Base-by-base conservation (phyloP, 345 rosid species). In the Clarkia xantiana region DNA sequence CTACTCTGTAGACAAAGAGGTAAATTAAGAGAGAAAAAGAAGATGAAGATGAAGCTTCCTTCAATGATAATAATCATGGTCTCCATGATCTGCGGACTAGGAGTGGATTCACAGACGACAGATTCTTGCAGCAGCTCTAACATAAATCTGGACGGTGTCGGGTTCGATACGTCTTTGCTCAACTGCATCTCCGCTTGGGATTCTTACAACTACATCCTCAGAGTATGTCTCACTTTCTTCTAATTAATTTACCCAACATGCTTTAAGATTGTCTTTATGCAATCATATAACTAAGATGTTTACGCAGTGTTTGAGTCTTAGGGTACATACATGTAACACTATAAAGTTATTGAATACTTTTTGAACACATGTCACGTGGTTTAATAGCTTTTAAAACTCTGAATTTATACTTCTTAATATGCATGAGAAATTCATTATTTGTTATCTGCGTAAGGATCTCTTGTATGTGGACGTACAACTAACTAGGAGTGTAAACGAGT, bases 61-160 rank as follows among this genome's bases (percentile, higher is more conserved):
- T 57, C 51, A 16, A 18, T 54, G 5, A 29, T 44, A 29, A 45
- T 66, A 18, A 9, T 62, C 55, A 44, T 67, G 57, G 17, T 63
- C 58, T 34, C 43, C 47, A 43, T 56, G 42, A 41, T 66, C 17
- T 40, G 49, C 29, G 54, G 11, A 14, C 25, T 55, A 0, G 20
- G 59, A 20, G 51, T 34, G 15, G 18, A 76, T 34, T 53, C 48
- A 53, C 44, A 46, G 41, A 10, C 13, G 18, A 11, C 57, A 1
- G 82, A 74, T 42, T 57, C 81, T 1, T 80, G 83, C 62, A 56
- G 10, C 56, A 56, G 10, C 56, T 50, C 62, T 6, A 50, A 51
- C 29, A 15, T 59, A 25, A 36, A 43, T 9, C 47, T 59, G 38
- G 29, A 43, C 5, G 40, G 10, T 7, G 43, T 40, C 1, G 51